These are phyloP conservation scores for Begonia fuchsioides DNA, from an alignment of 306 rosid genomes.

Conservation along the genomic window DNA sequence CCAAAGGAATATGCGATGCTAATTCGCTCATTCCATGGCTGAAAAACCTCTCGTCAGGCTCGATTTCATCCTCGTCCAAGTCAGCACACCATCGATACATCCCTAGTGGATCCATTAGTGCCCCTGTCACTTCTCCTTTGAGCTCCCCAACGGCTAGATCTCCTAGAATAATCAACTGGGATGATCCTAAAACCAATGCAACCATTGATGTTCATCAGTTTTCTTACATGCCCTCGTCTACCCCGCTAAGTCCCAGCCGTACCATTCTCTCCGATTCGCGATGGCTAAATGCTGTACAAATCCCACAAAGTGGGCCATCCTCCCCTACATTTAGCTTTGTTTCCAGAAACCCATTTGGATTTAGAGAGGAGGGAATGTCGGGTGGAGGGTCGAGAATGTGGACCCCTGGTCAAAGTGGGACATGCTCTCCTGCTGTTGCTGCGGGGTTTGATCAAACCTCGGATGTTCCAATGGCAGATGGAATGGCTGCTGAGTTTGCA, in stretches of 20 bases:
- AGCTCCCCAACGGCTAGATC: conserved; percentile 80
- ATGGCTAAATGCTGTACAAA: conserved; percentile 60
- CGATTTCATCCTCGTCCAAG: conserved; percentile 66
- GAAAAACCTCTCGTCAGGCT: conserved; percentile 68
- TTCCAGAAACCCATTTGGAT: conserved; percentile 66
- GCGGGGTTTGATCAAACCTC: conserved; percentile 63
- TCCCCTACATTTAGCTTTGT: conserved; percentile 83
- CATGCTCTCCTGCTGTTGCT: conserved; percentile 78
- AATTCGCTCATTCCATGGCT: conserved; percentile 89
- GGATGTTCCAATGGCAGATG: conserved; percentile 70
- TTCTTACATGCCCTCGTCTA: conserved; percentile 59
- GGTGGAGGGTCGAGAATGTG: conserved; percentile 67
- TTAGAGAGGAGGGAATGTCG: conserved; percentile 45
- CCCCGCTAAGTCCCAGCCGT: conserved; percentile 76
- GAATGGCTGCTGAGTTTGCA: conserved; percentile 63
- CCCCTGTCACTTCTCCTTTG: conserved; percentile 87
- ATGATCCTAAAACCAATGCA: conserved; percentile 31
- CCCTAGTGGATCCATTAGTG: conserved; percentile 62
- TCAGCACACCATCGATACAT: conserved; percentile 41
- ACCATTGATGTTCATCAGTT: conserved; percentile 38
- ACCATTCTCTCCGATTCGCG: conserved; percentile 45
- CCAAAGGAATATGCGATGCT: conserved; percentile 24
- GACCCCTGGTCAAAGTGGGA: conserved; percentile 87
- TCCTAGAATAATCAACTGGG: conserved; percentile 49
- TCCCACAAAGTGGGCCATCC: conserved; percentile 51